Evolutionary conservation across 1,139 yeast genomes (phyloP).

Genomic region (Geotrichum reessii): DNA sequence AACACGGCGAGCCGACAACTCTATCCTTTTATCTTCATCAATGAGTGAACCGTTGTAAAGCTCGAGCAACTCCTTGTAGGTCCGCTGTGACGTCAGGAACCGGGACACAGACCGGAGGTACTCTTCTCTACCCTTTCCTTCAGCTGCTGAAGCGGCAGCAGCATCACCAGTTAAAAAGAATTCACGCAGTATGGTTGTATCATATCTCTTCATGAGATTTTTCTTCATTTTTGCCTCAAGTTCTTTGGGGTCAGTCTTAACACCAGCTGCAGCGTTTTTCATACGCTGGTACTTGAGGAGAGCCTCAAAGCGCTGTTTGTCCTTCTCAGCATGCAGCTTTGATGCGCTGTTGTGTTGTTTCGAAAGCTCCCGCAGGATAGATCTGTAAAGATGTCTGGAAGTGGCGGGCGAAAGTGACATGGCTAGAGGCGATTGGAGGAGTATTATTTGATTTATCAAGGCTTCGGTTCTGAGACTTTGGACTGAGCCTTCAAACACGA

Average conservation of each 20-base stretch:
- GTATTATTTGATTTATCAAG: background rate
- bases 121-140: conserved; percentile 23
- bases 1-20: conserved; percentile 76
- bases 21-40: conserved; percentile 71
- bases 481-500: background rate
- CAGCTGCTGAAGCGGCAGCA: conserved; percentile 7
- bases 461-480: background rate
- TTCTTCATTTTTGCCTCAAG: conserved; percentile 1
- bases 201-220: conserved; percentile 20
- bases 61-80: conserved; percentile 70
- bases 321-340: conserved; percentile 26
- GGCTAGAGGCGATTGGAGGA: background rate
- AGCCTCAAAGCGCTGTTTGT: conserved; percentile 24
- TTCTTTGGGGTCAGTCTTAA: conserved; percentile 12
- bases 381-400: conserved; percentile 25
- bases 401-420: conserved; percentile 1
- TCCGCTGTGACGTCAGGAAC: conserved; percentile 67
- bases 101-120: conserved; percentile 47
- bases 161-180: conserved; percentile 18
- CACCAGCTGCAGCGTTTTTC: conserved; percentile 19
- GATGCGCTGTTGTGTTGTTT: conserved; percentile 31
- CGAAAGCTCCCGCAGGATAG: conserved; percentile 32
- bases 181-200: conserved; percentile 24
- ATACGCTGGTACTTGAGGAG: conserved; percentile 25
- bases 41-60: conserved; percentile 77